Conservation (phyloP, 129 eudicot genomes). For the Saposhnikovia divaricata region DNA sequence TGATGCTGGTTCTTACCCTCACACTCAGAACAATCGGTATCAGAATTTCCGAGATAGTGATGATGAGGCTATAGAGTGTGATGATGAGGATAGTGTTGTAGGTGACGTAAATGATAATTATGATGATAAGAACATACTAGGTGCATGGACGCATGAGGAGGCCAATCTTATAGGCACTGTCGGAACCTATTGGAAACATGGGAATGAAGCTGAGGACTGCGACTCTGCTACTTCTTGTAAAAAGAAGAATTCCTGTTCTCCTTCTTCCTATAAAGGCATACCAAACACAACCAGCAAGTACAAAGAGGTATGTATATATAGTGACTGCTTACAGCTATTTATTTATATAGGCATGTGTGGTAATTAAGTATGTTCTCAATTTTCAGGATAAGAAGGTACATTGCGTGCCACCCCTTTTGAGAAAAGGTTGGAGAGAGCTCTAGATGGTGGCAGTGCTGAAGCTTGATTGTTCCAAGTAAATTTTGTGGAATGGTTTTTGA, state of each 20-base stretch:
- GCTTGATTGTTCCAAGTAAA: conserved; percentile 13
- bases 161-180: conserved; percentile 72
- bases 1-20: conserved; percentile 58
- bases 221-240: conserved; percentile 48
- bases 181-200: conserved; percentile 73
- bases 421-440: conserved; percentile 78
- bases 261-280: conserved; percentile 80
- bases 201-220: conserved; percentile 21
- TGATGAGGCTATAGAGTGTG: conserved; percentile 48
- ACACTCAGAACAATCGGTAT: conserved; percentile 72
- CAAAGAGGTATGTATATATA: conserved; percentile 57
- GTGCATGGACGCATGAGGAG: conserved; percentile 81
- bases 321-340: conserved; percentile 9
- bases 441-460: conserved; percentile 43
- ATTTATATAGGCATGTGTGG: conserved; percentile 7
- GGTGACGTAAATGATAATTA: conserved; percentile 24
- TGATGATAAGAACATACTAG: conserved; percentile 25
- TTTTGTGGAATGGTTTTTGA: conserved; percentile 6
- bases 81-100: conserved; percentile 46
- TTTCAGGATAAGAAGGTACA: conserved; percentile 83
- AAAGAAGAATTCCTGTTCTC: conserved; percentile 30
- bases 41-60: conserved; percentile 80
- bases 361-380: conserved; percentile 14
- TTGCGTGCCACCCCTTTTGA: conserved; percentile 79
- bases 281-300: conserved; percentile 94